Base-by-base conservation (phyloP, 768 basidiomycete genomes). In the Tulasnella sp. region DNA sequence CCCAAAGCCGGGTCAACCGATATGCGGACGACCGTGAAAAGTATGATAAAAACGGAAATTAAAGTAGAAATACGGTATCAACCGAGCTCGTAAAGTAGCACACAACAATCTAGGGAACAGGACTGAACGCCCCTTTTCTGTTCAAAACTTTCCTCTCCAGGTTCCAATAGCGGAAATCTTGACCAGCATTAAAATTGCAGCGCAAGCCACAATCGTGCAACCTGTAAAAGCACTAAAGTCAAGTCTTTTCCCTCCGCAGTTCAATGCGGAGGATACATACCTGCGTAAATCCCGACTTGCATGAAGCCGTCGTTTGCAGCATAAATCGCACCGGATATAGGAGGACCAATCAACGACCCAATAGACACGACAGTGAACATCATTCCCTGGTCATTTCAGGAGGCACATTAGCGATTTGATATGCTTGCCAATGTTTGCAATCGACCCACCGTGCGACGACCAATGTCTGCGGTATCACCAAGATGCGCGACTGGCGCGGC, bases 261-360 rank as follows among this genome's bases (percentile, higher is more conserved):
- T 51, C 18, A 51, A 23, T 18, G 18, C 5, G 42, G 74, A 23
- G 26, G 35, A 39, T 7, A 57, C 78, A 18, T 44, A 79, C 79
- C 79, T 2, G 79, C 79, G 35, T 78, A 79, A 13, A 77, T 77
- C 2, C 79, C 79, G 51, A 71, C 70, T 11, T 70, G 37, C 18
- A 20, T 10, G 46, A 78, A 79, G 0, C 76, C 76, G 5, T 29
- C 44, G 37, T 42, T 37, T 20, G 46, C n/a, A 32, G 40, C 16
- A 9, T 70, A 77, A 6, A 81, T 81, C 1, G 80, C 80, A 29
- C 80, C 80, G 6, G 74, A 77, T 51, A 81, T 80, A 5, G 80
- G 80, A 37, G 80, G 80, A 18, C 80, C 80, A 15, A 61, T 70
- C 42, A 81, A 70, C 9, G 80, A 81, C 26, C 78, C 75, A 70